Base-by-base conservation (phyloP, 1,139 yeast species). In the Kurtzmaniella quercitrusa region DNA sequence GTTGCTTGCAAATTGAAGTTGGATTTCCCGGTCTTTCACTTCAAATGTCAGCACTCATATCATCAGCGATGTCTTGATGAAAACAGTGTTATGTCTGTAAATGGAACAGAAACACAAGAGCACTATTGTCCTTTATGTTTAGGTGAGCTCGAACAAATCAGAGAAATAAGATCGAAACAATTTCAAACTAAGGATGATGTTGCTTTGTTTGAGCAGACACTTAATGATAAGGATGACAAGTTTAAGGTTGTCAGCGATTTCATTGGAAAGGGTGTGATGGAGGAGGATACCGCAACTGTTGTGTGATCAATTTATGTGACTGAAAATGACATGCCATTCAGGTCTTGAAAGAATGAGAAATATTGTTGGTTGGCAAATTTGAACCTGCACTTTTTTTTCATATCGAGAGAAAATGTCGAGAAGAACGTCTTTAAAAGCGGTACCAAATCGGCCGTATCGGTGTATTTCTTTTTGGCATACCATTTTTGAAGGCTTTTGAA, bases 191-290 rank as follows among this genome's bases (percentile, higher is more conserved):
- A 82, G 21, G 83, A 81, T 16, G 72, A 87, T 35, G 67, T 74
- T 36, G 91, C 84, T 23, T 56, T 84, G 42, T 84, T 93, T 54
- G 71, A 77, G 44, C 66, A 74, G 38, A 74, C 84, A 1, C 63
- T 91, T 46, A 67, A 71, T 17, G 84, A 78, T 18, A 70, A 81
- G 33, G 76, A 71, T 6, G 89, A 84, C 49, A 75, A 86, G 54
- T 84, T 89, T 58, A 84, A 81, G 55, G 83, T 83, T 2, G 76
- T 91, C 43, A 75, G 86, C 43, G 95, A 88, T 45, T 89, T 84
- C 59, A 75, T 89, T 41, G 96, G 96, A 3, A 78, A 88, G 47
- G 98, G 98, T 1, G 91, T 87, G 0, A 76, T 88, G 81, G 89
- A 82, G 52, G 59, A 62, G 42, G 69, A 65, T 22, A 59, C 60